Evolutionary conservation across 2,329 filamentous ascomycete genomes (phyloP).

Genomic region (Aspergillus cejpii): DNA sequence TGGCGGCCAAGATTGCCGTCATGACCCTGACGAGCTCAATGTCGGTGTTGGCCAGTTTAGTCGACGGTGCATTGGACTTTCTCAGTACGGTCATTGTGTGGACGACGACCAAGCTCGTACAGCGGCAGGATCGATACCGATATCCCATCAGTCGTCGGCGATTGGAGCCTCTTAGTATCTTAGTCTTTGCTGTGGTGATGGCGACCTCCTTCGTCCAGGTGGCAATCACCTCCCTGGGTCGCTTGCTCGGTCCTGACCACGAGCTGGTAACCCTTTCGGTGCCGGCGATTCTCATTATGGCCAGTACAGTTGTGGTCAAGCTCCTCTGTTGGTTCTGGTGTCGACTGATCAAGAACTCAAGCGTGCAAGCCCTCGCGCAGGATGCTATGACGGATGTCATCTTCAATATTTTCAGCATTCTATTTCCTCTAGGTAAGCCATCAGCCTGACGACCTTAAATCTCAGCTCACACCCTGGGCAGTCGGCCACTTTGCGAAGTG

Average conservation of each 20-base stretch:
- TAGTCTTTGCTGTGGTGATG: slow-evolving; percentile 61
- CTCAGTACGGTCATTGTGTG: slow-evolving; percentile 59
- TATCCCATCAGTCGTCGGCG: slow-evolving; percentile 58
- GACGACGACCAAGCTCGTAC: slow-evolving; percentile 54
- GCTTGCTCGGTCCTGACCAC: slow-evolving; percentile 53
- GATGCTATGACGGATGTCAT: slow-evolving; percentile 71
- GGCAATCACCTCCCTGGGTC: slow-evolving; percentile 54
- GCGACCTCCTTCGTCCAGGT: slow-evolving; percentile 59
- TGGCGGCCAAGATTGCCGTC: slow-evolving; percentile 70
- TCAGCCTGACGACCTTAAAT: background rate
- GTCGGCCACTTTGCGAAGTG: slow-evolving; percentile 34
- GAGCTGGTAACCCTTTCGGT: slow-evolving; percentile 65
- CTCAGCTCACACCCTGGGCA: slow-evolving; percentile 3
- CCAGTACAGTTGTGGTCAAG: slow-evolving; percentile 73
- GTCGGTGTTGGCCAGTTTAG: slow-evolving; percentile 59
- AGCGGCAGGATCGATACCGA: slow-evolving; percentile 54
- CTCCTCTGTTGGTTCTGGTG: slow-evolving; percentile 81
- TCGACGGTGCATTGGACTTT: slow-evolving; percentile 61
- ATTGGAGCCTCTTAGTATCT: slow-evolving; percentile 59
- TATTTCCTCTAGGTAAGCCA: slow-evolving; percentile 62
- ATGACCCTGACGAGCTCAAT: slow-evolving; percentile 66
- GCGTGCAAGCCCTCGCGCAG: slow-evolving; percentile 70
- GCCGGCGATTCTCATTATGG: slow-evolving; percentile 73
- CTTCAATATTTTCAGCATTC: slow-evolving; percentile 83
- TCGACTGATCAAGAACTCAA: slow-evolving; percentile 75